Percentiles rank a stretch among this genome's conserved stretches.
Evolutionary conservation across 1,284 basidiomycete genomes (phyloP).

Genomic region (Omphalotus olearius): DNA sequence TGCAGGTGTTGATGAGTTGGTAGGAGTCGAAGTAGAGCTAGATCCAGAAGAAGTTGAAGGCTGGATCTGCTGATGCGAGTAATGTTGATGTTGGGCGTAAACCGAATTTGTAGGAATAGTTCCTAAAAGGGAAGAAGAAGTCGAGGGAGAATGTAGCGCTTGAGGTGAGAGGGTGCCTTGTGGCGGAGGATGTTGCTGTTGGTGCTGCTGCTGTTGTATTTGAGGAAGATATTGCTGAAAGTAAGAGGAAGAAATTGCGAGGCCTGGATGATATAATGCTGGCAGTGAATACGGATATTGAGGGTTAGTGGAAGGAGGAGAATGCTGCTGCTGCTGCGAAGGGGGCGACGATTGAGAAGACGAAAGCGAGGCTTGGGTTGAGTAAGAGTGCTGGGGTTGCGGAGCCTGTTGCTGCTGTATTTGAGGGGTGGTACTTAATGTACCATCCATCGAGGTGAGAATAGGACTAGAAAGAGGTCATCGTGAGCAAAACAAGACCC

Average conservation of each 20-base stretch:
- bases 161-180: slow-evolving; percentile 60
- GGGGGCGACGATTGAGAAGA: slow-evolving; percentile 18
- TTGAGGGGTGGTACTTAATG: slow-evolving; percentile 19
- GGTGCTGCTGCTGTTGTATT: slow-evolving; percentile 29
- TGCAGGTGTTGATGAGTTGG: background rate
- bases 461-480: slow-evolving; percentile 36
- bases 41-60: slow-evolving; percentile 18
- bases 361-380: background rate
- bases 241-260: background rate
- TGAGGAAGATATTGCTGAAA: slow-evolving; percentile 21
- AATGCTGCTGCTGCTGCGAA: slow-evolving; percentile 21
- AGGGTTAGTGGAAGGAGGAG: background rate
- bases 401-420: slow-evolving; percentile 26
- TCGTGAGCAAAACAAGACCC: slow-evolving; percentile 11
- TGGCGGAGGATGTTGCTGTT: slow-evolving; percentile 8
- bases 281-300: background rate
- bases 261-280: slow-evolving; percentile 9
- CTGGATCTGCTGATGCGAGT: slow-evolving; percentile 23
- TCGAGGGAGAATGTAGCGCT: slow-evolving; percentile 52
- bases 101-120: slow-evolving; percentile 35
- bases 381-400: slow-evolving; percentile 29
- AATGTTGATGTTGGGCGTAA: slow-evolving; percentile 30
- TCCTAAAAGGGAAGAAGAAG: slow-evolving; percentile 30
- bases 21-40: background rate
- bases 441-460: slow-evolving; percentile 43